Evolutionary conservation across 2,329 filamentous ascomycete species (phyloP).

Genomic region (Xylariomycetidae sp.): DNA sequence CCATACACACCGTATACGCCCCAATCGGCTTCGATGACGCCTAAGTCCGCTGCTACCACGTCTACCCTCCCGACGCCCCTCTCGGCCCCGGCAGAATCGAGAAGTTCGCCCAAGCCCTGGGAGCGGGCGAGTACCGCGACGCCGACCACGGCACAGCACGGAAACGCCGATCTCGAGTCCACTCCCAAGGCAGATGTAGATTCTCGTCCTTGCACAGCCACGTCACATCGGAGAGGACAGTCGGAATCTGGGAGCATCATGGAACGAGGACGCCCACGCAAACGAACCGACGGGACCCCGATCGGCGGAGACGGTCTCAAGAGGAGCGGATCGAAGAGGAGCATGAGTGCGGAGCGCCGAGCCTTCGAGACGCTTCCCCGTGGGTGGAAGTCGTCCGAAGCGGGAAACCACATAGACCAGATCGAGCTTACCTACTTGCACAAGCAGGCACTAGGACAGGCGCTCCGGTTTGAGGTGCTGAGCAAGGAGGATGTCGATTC

Average conservation of each 20-base stretch:
- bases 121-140: conserved; percentile 27
- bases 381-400: conserved; percentile 53
- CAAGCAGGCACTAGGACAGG: conserved; percentile 58
- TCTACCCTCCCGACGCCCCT: conserved; percentile 44
- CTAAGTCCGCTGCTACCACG: conserved; percentile 37
- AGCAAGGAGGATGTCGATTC: conserved; percentile 57
- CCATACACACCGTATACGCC: conserved; percentile 39
- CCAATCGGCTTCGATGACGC: conserved; percentile 39
- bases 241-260: conserved; percentile 57
- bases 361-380: conserved; percentile 59
- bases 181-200: conserved; percentile 30
- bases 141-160: conserved; percentile 22
- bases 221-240: conserved; percentile 44
- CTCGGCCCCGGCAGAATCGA: conserved; percentile 43
- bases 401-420: conserved; percentile 39
- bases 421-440: conserved; percentile 48
- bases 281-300: conserved; percentile 40
- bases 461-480: conserved; percentile 61
- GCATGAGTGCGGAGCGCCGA: conserved; percentile 47
- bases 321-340: conserved; percentile 38
- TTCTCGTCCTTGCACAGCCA: conserved; percentile 11
- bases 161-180: conserved; percentile 17
- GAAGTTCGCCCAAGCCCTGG: conserved; percentile 41
- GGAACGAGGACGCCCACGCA: conserved; percentile 58
- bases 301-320: conserved; percentile 33